phyloP scores from a whole-genome alignment of 768 basidiomycete genomes.

The Trametes elegans region DNA sequence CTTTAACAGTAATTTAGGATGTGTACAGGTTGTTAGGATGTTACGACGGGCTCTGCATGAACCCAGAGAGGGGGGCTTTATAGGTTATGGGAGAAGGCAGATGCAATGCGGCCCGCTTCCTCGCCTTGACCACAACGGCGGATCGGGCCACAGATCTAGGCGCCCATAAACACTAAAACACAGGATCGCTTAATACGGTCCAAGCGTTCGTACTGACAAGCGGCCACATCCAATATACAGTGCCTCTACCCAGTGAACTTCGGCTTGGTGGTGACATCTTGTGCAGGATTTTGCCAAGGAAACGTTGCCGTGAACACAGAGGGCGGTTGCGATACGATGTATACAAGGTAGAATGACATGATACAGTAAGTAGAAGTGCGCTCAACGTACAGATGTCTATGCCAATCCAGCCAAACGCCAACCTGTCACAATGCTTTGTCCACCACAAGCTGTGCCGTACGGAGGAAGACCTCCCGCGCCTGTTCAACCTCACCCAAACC shows the following conservation, averaged over 20 bases:
- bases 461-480: conserved; percentile 32
- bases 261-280: too few relatives aligned
- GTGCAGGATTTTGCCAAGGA: too few relatives aligned
- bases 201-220: background rate
- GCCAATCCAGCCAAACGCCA: background rate
- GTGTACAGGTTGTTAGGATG: background rate
- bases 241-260: too few relatives aligned
- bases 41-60: conserved; percentile 12
- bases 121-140: conserved; percentile 10
- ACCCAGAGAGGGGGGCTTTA: background rate
- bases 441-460: conserved; percentile 31
- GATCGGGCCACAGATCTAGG: conserved; percentile 9
- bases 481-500: conserved; percentile 14
- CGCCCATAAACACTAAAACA: conserved; percentile 6
- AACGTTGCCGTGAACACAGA: too few relatives aligned
- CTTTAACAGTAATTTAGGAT: background rate
- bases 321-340: background rate
- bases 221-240: background rate
- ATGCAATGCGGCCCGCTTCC: conserved; percentile 5
- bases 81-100: background rate
- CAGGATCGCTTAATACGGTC: background rate
- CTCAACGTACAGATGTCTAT: background rate
- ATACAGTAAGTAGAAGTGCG: background rate
- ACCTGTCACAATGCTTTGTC: conserved; percentile 10
- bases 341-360: background rate